phyloP scores from a whole-genome alignment of 805 yeast genomes.

The Komagataella phaffii region DNA sequence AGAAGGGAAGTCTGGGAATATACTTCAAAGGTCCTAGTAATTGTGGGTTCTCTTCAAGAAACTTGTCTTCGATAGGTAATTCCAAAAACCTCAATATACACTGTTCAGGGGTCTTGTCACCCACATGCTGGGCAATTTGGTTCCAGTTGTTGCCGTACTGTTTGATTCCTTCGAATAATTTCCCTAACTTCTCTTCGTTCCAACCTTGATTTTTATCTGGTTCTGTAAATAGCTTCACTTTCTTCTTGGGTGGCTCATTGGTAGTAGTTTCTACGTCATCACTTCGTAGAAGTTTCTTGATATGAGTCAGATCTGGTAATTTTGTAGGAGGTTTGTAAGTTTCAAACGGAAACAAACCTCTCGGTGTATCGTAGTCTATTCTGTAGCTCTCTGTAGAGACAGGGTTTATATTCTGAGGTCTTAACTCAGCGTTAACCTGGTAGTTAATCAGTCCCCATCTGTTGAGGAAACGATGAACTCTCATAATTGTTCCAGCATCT shows the following conservation, averaged over 20 bases:
- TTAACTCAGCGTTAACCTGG: slow-evolving; percentile 71
- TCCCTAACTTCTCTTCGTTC: slow-evolving; percentile 51
- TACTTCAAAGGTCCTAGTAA: slow-evolving; percentile 65
- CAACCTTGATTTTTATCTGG: slow-evolving; percentile 36
- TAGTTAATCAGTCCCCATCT: slow-evolving; percentile 93
- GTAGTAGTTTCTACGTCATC: slow-evolving; percentile 1
- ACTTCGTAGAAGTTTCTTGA: slow-evolving; percentile 10
- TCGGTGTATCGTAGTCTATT: slow-evolving; percentile 75
- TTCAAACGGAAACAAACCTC: slow-evolving; percentile 87
- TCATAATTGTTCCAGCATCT: slow-evolving; percentile 79
- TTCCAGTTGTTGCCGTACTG: slow-evolving; percentile 68
- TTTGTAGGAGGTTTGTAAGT: slow-evolving; percentile 59
- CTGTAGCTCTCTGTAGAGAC: slow-evolving; percentile 69
- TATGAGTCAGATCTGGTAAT: slow-evolving; percentile 17
- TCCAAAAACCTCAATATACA: slow-evolving; percentile 71
- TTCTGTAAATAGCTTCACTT: slow-evolving; percentile 21
- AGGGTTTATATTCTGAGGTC: slow-evolving; percentile 57
- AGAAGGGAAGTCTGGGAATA: slow-evolving; percentile 75
- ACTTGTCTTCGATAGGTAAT: slow-evolving; percentile 72
- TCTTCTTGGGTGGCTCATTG: slow-evolving; percentile 4
- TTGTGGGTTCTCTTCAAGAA: slow-evolving; percentile 30
- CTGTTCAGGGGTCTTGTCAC: slow-evolving; percentile 59
- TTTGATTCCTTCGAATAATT: slow-evolving; percentile 49
- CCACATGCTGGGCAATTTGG: slow-evolving; percentile 52
- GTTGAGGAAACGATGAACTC: slow-evolving; percentile 71